Base-by-base conservation (phyloP, 2,329 filamentous ascomycete species). In the Teratosphaeria gauchensis region DNA sequence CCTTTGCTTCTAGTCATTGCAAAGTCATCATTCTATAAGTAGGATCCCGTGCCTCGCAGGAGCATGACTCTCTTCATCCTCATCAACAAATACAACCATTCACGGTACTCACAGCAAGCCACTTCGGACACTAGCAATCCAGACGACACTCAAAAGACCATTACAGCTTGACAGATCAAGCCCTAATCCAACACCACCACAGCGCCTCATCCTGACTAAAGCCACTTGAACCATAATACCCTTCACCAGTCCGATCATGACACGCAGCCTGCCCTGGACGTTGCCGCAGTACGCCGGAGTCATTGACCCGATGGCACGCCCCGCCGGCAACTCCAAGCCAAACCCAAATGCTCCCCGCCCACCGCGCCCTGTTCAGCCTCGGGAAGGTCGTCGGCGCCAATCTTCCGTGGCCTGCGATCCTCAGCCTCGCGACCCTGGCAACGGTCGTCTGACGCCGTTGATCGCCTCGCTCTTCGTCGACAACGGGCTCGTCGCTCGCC, bases 371-470 rank as follows among this genome's bases (percentile, higher is more conserved):
- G 24, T 58, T 8, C 56, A 58, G 24, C 56, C 51, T 12, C 12
- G 51, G 19, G 56, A 58, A 11, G 56, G 46, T 30, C 51, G 56
- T 19, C 33, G 30, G 11, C 19, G n/a, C 31, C 42, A 48, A 38
- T 42, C 9, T 16, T 14, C 19, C 8, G 19, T 19, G 24, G 55
- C 55, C 35, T 35, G 30, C 21, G 56, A 33, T 33, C 61, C 57
- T 35, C 60, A 62, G 35, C 63, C 63, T 31, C 28, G 62, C n/a
- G 63, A 64, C 48, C 61, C 59, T 11, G 62, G 62, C 24, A 60
- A 61, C 32, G 54, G 57, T 14, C 57, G 56, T 28, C 46, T 32
- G 30, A 19, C 31, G 16, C 42, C 42, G n/a, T 48, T 21, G n/a
- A 9, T 28, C 11, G n/a, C 24, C 19, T 30, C 54, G 24, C 19